These are phyloP conservation scores for Claviceps capensis DNA, from an alignment of 2,329 filamentous ascomycete genomes.

Conservation along the genomic window DNA sequence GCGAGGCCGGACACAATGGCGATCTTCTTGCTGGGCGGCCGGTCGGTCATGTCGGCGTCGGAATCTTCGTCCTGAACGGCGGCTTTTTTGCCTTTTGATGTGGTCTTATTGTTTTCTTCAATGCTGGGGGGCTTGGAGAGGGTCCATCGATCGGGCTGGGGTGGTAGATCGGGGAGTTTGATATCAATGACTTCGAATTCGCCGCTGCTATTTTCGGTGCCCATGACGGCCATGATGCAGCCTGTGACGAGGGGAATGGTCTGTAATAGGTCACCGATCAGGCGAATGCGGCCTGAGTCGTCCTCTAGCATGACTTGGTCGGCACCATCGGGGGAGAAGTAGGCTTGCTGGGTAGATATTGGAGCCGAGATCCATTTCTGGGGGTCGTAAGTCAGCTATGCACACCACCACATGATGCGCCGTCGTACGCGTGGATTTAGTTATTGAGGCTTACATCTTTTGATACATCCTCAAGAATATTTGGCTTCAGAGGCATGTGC, in stretches of 20 bases:
- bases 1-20: constrained; percentile 81
- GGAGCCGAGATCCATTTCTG: constrained; percentile 84
- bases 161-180: constrained; percentile 73
- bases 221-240: constrained; percentile 86
- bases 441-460: constrained; percentile 53
- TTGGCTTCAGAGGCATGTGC: constrained; percentile 92
- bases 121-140: constrained; percentile 35
- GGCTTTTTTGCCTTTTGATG: neutral
- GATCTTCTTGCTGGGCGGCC: constrained; percentile 39
- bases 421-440: neutral
- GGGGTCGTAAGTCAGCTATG: neutral
- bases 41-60: constrained; percentile 44
- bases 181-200: constrained; percentile 88
- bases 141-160: constrained; percentile 71
- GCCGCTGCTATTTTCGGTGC: constrained; percentile 82
- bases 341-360: constrained; percentile 59
- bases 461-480: constrained; percentile 86
- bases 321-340: constrained; percentile 46
- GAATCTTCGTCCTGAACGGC: constrained; percentile 14
- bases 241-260: constrained; percentile 73
- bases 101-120: constrained; percentile 7
- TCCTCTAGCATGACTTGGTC: constrained; percentile 83
- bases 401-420: neutral
- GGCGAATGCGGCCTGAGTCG: constrained; percentile 74
- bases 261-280: constrained; percentile 58